phyloP scores from a whole-genome alignment of 345 rosid genomes.

The Eutrema yunnanense region DNA sequence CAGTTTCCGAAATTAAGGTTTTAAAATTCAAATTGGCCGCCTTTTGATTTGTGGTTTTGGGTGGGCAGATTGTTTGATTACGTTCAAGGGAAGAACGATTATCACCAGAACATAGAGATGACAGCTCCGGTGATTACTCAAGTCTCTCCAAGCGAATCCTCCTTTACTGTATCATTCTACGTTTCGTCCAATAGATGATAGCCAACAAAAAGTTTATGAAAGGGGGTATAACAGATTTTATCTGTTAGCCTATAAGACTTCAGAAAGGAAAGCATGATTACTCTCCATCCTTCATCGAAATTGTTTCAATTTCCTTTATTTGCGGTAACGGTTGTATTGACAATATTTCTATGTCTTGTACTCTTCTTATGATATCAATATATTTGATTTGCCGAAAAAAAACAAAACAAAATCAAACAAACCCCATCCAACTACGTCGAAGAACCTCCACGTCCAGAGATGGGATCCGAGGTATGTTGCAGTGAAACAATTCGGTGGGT shows the following conservation, averaged over 20 bases:
- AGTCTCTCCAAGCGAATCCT: neutral
- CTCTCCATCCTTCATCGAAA: too few species aligned
- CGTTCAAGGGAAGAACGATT: neutral
- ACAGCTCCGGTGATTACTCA: neutral
- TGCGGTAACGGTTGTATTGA: too few species aligned
- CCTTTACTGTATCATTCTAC: neutral
- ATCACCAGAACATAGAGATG: neutral
- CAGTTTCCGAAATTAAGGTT: neutral
- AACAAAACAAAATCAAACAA: neutral
- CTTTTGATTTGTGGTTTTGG: neutral
- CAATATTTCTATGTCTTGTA: too few species aligned
- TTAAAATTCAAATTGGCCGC: neutral
- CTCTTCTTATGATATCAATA: too few species aligned
- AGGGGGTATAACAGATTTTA: too few species aligned
- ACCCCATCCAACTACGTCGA: neutral
- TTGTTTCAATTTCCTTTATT: too few species aligned
- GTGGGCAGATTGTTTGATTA: neutral
- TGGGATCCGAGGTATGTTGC: neutral
- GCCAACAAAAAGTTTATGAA: too few species aligned
- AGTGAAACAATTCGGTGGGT: neutral
- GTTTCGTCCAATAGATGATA: neutral
- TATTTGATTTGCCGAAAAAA: too few species aligned
- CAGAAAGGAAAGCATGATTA: too few species aligned
- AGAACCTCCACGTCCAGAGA: neutral
- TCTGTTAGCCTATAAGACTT: too few species aligned